Percentiles rank a stretch among this genome's conserved stretches.
Evolutionary conservation across 2,329 filamentous ascomycete species (phyloP).

Genomic region (Talaromyces verruculosus): DNA sequence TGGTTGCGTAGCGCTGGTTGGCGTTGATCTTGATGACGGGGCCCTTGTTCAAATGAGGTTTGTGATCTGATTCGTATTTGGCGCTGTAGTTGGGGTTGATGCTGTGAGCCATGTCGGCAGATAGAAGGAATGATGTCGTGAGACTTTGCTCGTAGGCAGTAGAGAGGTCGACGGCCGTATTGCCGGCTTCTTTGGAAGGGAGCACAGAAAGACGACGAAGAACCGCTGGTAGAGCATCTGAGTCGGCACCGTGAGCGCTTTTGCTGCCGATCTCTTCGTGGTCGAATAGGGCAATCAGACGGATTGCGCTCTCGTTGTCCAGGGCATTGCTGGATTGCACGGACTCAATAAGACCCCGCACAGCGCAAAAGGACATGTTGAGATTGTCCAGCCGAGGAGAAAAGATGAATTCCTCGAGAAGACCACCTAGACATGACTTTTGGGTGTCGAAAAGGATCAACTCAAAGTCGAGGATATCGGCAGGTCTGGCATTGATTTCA

Average conservation of each 20-base stretch:
- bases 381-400: constrained; percentile 95
- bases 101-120: constrained; percentile 95
- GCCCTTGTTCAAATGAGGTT: constrained; percentile 93
- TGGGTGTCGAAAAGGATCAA: constrained; percentile 97
- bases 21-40: constrained; percentile 98
- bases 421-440: constrained; percentile 80
- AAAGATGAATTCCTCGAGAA: constrained; percentile 93
- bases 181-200: constrained; percentile 56
- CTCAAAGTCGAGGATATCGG: constrained; percentile 87
- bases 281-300: constrained; percentile 92
- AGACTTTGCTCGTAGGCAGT: constrained; percentile 94
- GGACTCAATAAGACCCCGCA: constrained; percentile 80
- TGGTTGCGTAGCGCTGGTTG: constrained; percentile 94
- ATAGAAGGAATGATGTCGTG: constrained; percentile 86
- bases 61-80: constrained; percentile 90
- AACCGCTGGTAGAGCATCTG: constrained; percentile 83
- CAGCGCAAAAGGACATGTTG: constrained; percentile 92
- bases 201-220: constrained; percentile 82
- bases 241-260: constrained; percentile 90
- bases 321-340: constrained; percentile 64
- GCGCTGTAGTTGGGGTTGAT: constrained; percentile 91
- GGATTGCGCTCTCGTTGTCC: constrained; percentile 75
- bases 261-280: constrained; percentile 95
- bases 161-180: constrained; percentile 63
- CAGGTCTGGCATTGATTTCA: constrained; percentile 68